These are phyloP conservation scores for Begonia fuchsioides DNA, from an alignment of 306 rosid species.

Conservation along the genomic window DNA sequence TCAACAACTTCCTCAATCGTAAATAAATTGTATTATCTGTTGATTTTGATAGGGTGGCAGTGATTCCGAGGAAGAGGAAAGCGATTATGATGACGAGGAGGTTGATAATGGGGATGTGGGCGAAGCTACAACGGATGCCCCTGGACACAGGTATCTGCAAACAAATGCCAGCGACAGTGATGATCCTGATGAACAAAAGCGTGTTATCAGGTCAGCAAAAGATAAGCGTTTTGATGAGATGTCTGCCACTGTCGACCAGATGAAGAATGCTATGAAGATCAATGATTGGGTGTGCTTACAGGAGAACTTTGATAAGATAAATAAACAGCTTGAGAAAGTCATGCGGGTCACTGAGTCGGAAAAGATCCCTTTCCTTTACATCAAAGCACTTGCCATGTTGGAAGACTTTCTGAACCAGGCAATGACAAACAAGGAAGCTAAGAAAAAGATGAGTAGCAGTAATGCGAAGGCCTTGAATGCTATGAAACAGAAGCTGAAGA, in stretches of 20 bases:
- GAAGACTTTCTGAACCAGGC: slow-evolving; percentile 81
- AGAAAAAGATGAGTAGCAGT: slow-evolving; percentile 97
- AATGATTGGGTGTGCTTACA: slow-evolving; percentile 97
- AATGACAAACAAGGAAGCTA: slow-evolving; percentile 86
- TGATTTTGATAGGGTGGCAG: slow-evolving; percentile 37
- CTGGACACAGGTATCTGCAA: slow-evolving; percentile 23
- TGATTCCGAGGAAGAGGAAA: slow-evolving; percentile 67
- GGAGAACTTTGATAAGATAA: slow-evolving; percentile 85
- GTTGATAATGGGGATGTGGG: slow-evolving; percentile 16
- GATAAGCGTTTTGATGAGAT: slow-evolving; percentile 88
- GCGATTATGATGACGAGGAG: slow-evolving; percentile 49
- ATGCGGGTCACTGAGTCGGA: slow-evolving; percentile 80
- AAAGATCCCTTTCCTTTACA: slow-evolving; percentile 64
- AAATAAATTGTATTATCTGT: no score
- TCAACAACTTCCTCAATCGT: no score
- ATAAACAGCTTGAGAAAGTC: slow-evolving; percentile 91
- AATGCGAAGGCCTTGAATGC: slow-evolving; percentile 95
- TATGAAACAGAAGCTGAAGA: slow-evolving; percentile 94
- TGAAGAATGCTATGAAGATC: slow-evolving; percentile 93
- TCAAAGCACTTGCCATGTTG: slow-evolving; percentile 78
- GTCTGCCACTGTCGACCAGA: slow-evolving; percentile 74
- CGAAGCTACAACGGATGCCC: slow-evolving; percentile 18
- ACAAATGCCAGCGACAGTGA: slow-evolving; percentile 53
- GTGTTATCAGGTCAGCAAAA: slow-evolving; percentile 66
- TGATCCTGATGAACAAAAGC: slow-evolving; percentile 47